Percentiles rank a stretch among this genome's conserved stretches.
These are phyloP conservation scores for Cucumis variabilis DNA, from an alignment of 331 rosid genomes.

Conservation along the genomic window DNA sequence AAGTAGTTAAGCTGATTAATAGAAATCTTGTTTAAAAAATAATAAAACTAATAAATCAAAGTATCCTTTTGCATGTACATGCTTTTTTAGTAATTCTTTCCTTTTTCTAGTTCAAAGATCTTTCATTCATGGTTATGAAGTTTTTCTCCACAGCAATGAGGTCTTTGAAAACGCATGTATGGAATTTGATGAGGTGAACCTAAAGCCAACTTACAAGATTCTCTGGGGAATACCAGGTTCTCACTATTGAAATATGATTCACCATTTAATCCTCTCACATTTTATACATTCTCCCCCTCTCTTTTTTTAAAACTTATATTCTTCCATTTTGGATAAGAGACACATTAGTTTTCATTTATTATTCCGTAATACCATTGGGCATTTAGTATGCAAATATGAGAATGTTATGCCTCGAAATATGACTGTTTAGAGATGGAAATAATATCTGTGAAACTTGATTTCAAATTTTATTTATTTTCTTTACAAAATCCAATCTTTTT, in stretches of 20 bases:
- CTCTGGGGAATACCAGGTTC: slow-evolving; percentile 98
- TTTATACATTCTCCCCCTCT: not conserved
- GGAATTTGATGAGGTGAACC: slow-evolving; percentile 96
- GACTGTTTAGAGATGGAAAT: not conserved
- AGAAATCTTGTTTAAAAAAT: not conserved
- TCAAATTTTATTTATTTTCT: not conserved
- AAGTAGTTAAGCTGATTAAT: no score
- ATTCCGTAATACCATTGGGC: not conserved
- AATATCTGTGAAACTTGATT: not conserved
- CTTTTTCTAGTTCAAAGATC: slow-evolving; percentile 34
- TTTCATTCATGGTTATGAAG: slow-evolving; percentile 34
- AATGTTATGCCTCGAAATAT: not conserved
- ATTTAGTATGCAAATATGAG: not conserved
- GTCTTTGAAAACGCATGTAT: slow-evolving; percentile 92
- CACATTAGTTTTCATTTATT: not conserved
- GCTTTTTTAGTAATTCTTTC: not conserved
- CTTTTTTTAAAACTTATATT: not conserved
- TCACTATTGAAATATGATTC: slow-evolving; percentile 25
- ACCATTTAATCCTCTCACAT: not conserved
- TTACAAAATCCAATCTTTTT: not conserved
- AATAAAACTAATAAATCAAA: not conserved
- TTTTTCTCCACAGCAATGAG: slow-evolving; percentile 65
- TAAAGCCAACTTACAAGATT: slow-evolving; percentile 93
- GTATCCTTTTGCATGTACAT: not conserved
- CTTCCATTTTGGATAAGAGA: slow-evolving; percentile 12